Evolutionary conservation across 2,329 filamentous ascomycete genomes (phyloP), one percentile per base, ranked within the genome.

Genomic region (Zelopaecilomyces penicillatus): DNA sequence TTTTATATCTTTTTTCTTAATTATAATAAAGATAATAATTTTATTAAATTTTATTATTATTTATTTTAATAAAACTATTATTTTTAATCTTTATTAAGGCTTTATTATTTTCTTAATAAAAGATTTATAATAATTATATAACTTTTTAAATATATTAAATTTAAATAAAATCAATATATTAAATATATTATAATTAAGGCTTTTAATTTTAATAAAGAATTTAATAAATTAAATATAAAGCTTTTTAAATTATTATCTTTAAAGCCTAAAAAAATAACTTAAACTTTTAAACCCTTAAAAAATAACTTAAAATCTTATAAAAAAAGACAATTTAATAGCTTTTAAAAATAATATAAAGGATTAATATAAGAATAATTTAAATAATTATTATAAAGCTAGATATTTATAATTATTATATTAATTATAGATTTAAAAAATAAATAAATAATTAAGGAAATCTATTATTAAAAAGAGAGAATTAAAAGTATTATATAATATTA

Each of bases 1-100:
- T 41, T 32, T 41, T 42, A 42, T 9, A 12, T 19, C 27, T 41
- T 41, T 34, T 9, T 41, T 41, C 6, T 30, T 41, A 41, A 19
- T 8, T 40, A 19, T 40, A 9, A 19, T 29, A 19, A 27, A 27
- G 31, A 34, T 41, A 36, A 27, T 41, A 11, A 29, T 40, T 39
- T 31, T 39, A 11, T 27, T 39, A 39, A 39, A n/a, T 26, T 40
- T 28, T 40, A 40, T 28, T 40, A 40, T 40, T 26, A 40, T n/a
- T n/a, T 6, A 8, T 34, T 37, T 38, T 34, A 45, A 36, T 37
- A 36, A 31, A 34, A 40, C n/a, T 34, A 34, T 7, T 8, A 7
- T 34, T 34, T 34, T 34, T 34, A 34, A 34, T 7, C n/a, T 8
- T 8, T 34, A 34, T 34, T 8, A 34, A 8, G 7, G 7, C n/a